Base-by-base conservation (phyloP, 257 asterid genomes). In the Eucommia ulmoides region DNA sequence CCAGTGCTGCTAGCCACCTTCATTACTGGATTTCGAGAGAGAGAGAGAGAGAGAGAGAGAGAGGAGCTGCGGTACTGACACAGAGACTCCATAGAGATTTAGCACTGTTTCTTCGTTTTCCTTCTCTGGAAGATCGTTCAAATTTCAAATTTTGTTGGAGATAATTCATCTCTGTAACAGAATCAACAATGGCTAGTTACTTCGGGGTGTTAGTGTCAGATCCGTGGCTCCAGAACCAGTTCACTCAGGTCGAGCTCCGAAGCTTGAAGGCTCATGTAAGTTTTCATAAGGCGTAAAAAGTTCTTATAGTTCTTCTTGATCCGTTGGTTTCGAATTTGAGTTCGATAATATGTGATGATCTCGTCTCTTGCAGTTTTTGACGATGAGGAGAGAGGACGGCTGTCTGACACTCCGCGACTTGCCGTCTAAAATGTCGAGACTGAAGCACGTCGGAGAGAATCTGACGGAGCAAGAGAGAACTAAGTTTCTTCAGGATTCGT, bases 391-490 rank as follows among this genome's bases (percentile, higher is more conserved):
- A 61, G 96, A 91, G 74, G 76, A 70, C 35, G 80, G 77, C 12
- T 70, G 71, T 33, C 46, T 91, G 60, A 81, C 72, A 83, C 71
- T 91, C 46, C 66, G 70, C 12, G 94, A 91, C 76, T 65, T 91
- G 75, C 83, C 92, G 64, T 76, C 67, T 59, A 91, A 77, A 57
- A 85, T 81, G 94, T 75, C 87, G 29, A 73, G 80, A 62, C 76
- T 89, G 63, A 89, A 85, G 63, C 94, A 89, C 60, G 83, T 82
- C 20, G 92, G 92, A 0, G 94, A 89, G 73, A 83, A 68, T 77
- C 84, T 85, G 19, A 70, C 93, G 51, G 92, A 74, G 72, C 67
- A 78, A 3, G 96, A 91, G 63, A 75, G 84, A 79, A 73, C 82
- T 45, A 77, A 71, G 48, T 75, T 78, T 69, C 74, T 89, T 49